Conservation (phyloP, 805 yeast species). For the Grigorovia transvaalensis region DNA sequence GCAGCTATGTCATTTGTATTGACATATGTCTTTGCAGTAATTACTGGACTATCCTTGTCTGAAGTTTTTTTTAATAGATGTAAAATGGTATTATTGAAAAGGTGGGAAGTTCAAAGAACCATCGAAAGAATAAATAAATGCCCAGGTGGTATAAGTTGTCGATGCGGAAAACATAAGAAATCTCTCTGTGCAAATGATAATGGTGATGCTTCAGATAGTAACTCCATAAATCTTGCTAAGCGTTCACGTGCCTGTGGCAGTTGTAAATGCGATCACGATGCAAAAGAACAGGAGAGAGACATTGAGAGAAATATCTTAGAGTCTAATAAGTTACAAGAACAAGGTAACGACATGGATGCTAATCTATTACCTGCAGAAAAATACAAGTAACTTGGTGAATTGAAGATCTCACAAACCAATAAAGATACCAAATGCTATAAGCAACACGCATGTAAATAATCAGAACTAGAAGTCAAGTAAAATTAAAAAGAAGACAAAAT, state of each 20-base stretch:
- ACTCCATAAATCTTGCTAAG: background rate
- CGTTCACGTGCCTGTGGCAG: background rate
- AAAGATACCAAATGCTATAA: no score
- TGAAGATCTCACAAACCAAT: no score
- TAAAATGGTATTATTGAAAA: conserved; percentile 22
- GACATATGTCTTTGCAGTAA: conserved; percentile 62
- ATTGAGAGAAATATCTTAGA: conserved; percentile 19
- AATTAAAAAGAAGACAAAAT: no score
- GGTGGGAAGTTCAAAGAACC: conserved; percentile 26
- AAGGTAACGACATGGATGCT: conserved; percentile 25
- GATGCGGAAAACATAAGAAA: conserved; percentile 20
- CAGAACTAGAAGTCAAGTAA: no score
- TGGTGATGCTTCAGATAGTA: background rate
- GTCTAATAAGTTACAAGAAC: conserved; percentile 20
- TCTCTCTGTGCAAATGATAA: background rate
- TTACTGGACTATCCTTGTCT: conserved; percentile 58
- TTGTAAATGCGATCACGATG: conserved; percentile 11
- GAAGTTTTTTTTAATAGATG: conserved; percentile 58
- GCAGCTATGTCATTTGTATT: conserved; percentile 65
- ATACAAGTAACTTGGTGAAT: background rate
- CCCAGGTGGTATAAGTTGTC: conserved; percentile 20
- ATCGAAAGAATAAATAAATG: conserved; percentile 20
- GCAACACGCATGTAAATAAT: no score
- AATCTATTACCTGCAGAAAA: conserved; percentile 22
- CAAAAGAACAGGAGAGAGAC: conserved; percentile 11